Conservation (phyloP, 164 flowering plant genomes). For the Aristolochia californica region DNA sequence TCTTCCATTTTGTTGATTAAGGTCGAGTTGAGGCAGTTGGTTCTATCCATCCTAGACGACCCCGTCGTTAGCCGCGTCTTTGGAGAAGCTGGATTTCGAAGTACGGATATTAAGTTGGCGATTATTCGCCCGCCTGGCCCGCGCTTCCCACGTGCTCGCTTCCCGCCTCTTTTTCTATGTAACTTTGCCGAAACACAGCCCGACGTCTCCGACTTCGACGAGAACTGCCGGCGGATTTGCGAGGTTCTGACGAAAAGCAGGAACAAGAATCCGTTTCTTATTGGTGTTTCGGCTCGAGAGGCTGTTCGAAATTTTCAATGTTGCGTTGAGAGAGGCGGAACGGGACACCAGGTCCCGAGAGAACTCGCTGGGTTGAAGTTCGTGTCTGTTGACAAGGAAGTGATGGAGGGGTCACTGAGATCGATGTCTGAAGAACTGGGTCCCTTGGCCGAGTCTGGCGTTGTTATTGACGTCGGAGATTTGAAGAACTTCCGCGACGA, state of each 20-base stretch:
- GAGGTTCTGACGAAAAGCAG: slow-evolving; percentile 44
- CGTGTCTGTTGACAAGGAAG: slow-evolving; percentile 35
- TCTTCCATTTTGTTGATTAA: slow-evolving; percentile 30
- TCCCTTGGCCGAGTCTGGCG: slow-evolving; percentile 22
- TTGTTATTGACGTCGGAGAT: slow-evolving; percentile 63
- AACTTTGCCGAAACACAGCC: slow-evolving; percentile 23
- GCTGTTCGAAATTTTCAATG: slow-evolving; percentile 44
- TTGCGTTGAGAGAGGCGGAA: slow-evolving; percentile 24
- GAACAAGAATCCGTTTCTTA: slow-evolving; percentile 68
- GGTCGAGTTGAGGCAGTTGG: slow-evolving; percentile 70
- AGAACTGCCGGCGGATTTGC: slow-evolving; percentile 41
- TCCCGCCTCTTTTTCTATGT: slow-evolving; percentile 57
- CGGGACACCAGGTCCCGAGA: slow-evolving; percentile 19
- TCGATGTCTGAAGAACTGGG: slow-evolving; percentile 10
- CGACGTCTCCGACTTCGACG: slow-evolving; percentile 28
- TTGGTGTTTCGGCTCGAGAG: slow-evolving; percentile 54
- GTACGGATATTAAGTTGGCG: slow-evolving; percentile 72
- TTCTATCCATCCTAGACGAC: slow-evolving; percentile 84
- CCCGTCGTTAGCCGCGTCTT: slow-evolving; percentile 92
- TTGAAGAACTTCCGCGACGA: slow-evolving; percentile 40
- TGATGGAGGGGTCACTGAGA: slow-evolving; percentile 20
- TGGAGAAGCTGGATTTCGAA: slow-evolving; percentile 79
- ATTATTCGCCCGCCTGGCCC: slow-evolving; percentile 53
- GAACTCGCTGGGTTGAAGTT: slow-evolving; percentile 39
- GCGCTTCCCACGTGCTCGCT: slow-evolving; percentile 26